A percentile compares a stretch with the other conserved stretches of the same genome.
phyloP scores from a whole-genome alignment of 495 filamentous ascomycete species.

The Stereocaulon alpinum region DNA sequence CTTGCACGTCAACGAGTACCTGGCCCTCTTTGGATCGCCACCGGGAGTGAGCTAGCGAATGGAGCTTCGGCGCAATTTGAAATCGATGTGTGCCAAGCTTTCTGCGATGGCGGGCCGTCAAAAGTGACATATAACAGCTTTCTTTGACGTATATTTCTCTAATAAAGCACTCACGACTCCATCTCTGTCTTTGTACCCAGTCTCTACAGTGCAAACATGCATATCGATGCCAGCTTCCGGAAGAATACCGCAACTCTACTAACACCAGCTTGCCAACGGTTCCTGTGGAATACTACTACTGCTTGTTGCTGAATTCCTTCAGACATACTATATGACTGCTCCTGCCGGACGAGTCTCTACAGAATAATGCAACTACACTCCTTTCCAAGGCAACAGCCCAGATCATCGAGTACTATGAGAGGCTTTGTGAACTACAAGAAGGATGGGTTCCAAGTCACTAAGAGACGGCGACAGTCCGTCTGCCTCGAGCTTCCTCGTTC shows the following conservation, averaged over 20 bases:
- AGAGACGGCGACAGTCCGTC: slow-evolving; percentile 33
- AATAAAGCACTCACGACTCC: too few relatives aligned
- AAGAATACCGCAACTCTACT: neutral
- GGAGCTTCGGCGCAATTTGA: too few relatives aligned
- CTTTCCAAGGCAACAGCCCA: slow-evolving; percentile 8
- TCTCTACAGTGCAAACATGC: too few relatives aligned
- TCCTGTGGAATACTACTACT: neutral
- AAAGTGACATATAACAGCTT: neutral
- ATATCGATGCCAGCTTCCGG: too few relatives aligned
- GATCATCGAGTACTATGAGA: slow-evolving; percentile 7
- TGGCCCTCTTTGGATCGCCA: too few relatives aligned
- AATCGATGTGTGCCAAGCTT: slow-evolving; percentile 11
- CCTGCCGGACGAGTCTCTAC: neutral
- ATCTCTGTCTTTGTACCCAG: too few relatives aligned
- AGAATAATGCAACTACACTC: neutral
- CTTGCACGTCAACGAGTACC: too few relatives aligned
- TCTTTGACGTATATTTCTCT: neutral
- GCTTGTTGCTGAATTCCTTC: neutral
- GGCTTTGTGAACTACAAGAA: neutral
- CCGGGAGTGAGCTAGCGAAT: too few relatives aligned
- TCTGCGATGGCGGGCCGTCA: neutral
- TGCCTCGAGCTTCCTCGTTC: slow-evolving; percentile 34
- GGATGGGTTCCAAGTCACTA: slow-evolving; percentile 34
- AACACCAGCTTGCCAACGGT: neutral
- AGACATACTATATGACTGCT: neutral